Evolutionary conservation across 257 asterid genomes (phyloP), one percentile per base, ranked within the genome.

Genomic region (Ophiorrhiza pumila): DNA sequence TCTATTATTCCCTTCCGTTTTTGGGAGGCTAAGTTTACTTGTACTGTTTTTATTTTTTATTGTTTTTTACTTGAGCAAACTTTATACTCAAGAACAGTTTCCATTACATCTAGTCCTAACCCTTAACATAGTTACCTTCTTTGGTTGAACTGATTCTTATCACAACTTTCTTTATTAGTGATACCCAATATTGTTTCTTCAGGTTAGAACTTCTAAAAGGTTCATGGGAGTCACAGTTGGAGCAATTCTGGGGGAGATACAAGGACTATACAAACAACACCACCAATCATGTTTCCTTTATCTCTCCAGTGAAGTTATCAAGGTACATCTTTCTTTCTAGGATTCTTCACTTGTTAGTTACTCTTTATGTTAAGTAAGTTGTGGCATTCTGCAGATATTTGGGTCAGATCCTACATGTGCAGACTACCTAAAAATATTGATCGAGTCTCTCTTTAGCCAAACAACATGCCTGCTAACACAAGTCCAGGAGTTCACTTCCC

Each of bases 351-450:
- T 57, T 58, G 35, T 42, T 50, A 31, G 14, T 71, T 71, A 7
- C n/a, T 50, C 39, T 62, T 35, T 43, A n/a, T 41, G 15, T 66
- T 63, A 9, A 76, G 68, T 62, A 76, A 75, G 74, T 77, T 65
- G 22, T 72, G 80, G 69, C 71, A 72, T 23, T 57, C 50, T 77
- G 73, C 87, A 95, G 99, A 86, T 95, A 75, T 95, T 91, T 84
- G 99, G 99, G 74, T 88, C 99, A 20, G 99, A 95, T 81, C 96
- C 96, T 65, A 79, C 96, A 58, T 95, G 98, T 83, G 88, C 98
- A 76, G 75, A 79, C 79, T 95, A 90, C 84, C 86, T 95, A 83
- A 91, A 83, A 84, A 75, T 72, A 67, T 84, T 95, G 84, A 91
- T 91, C 27, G 98, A 92, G 81, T 85, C 96, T 53, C 98, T 95